These are phyloP conservation scores for Aspergillus wentii DNA, from an alignment of 495 filamentous ascomycete genomes.

Conservation along the genomic window DNA sequence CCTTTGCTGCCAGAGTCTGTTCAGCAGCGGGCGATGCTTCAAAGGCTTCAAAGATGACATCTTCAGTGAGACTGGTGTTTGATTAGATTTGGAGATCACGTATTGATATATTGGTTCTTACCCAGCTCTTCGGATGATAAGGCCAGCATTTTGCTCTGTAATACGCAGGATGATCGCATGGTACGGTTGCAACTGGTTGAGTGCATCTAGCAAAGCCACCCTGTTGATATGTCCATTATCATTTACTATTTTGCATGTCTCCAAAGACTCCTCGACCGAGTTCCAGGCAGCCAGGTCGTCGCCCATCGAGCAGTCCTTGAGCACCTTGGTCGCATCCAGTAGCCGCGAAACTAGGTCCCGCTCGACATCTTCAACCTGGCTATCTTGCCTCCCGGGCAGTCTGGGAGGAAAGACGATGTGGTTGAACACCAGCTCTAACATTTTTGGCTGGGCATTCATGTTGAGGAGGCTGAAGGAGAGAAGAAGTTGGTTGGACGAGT, in stretches of 20 bases:
- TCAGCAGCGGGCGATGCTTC: constrained; percentile 48
- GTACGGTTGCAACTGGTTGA: constrained; percentile 22
- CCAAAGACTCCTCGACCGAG: constrained; percentile 25
- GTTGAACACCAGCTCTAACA: constrained; percentile 15
- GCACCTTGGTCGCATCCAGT: constrained; percentile 20
- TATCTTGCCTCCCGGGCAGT: constrained; percentile 39
- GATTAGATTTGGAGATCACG: neutral
- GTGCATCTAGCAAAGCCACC: constrained; percentile 23
- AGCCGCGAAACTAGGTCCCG: constrained; percentile 26
- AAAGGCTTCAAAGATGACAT: constrained; percentile 49
- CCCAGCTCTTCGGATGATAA: constrained; percentile 40
- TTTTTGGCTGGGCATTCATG: no score
- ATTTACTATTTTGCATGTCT: constrained; percentile 25
- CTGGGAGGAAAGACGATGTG: constrained; percentile 44
- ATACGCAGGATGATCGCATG: constrained; percentile 43
- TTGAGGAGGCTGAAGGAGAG: no score
- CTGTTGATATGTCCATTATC: constrained; percentile 28
- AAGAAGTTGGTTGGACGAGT: no score
- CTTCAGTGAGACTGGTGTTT: constrained; percentile 1
- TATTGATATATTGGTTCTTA: constrained; percentile 22
- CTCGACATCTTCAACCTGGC: constrained; percentile 31
- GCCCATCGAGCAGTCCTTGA: constrained; percentile 12
- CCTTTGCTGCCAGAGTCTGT: constrained; percentile 35
- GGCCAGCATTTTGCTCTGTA: constrained; percentile 50
- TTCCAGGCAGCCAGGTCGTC: constrained; percentile 22